Base-by-base conservation (phyloP, 805 yeast species). In the Candida arabinofermentans region DNA sequence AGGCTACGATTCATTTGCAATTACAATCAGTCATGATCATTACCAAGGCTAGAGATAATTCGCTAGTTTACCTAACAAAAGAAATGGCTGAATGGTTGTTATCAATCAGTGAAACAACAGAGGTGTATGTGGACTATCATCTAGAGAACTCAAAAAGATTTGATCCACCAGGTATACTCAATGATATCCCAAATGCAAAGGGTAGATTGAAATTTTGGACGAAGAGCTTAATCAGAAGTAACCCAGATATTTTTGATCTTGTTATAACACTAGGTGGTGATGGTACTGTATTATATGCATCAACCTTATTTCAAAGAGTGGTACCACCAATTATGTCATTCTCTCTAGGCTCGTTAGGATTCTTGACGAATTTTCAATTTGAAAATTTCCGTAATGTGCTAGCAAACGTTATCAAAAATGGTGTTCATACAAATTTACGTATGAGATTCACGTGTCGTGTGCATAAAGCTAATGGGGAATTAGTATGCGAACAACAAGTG, bases 261-360 rank as follows among this genome's bases (percentile, higher is more conserved):
- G 82, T 88, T 2, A 77, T 91, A 34, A 87, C 98, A 0, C 69
- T 93, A 8, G 99, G 99, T 19, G 99, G 99, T 14, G 99, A 93
- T 58, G 98, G 99, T 8, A 93, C 99, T 0, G 96, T 91, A 36
- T 67, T 91, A 8, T 84, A 84, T 55, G 91, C 91, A 0, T 88
- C 96, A 2, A 83, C 93, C 42, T 68, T 89, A 31, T 93, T 93
- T 63, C 95, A 86, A 64, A 69, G 75, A 43, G 74, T 76, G 37
- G 96, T 90, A 2, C 99, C 99, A 1, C 99, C 99, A 0, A 86
- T 91, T 2, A 71, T 93, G 50, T 79, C 95, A 16, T 91, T 89
- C 62, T 77, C 95, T 0, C 68, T 93, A 51, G 99, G 99, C 0
- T 86, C 96, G 0, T 68, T 93, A 19, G 99, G 99, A 3, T 93